phyloP scores from a whole-genome alignment of 2,329 filamentous ascomycete genomes.

The Alternaria postmessia region DNA sequence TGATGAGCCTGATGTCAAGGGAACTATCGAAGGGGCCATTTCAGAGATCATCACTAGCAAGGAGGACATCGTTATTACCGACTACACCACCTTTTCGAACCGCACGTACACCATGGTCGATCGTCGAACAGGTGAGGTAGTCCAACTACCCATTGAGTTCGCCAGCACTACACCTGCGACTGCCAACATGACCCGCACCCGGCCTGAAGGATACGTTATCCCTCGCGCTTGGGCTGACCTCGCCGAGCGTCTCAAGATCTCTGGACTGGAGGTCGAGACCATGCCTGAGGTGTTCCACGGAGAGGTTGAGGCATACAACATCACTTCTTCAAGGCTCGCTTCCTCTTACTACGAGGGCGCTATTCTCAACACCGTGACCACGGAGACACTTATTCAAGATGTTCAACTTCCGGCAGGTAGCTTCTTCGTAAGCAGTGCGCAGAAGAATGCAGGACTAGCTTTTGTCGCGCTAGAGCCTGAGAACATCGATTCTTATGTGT shows the following conservation, averaged over 20 bases:
- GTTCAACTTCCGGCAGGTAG: slow-evolving; percentile 44
- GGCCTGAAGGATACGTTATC: slow-evolving; percentile 49
- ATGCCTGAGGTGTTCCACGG: slow-evolving; percentile 38
- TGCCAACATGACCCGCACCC: slow-evolving; percentile 45
- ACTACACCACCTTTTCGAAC: slow-evolving; percentile 36
- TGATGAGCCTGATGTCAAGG: slow-evolving; percentile 37
- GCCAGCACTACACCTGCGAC: slow-evolving; percentile 46
- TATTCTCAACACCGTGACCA: slow-evolving; percentile 45
- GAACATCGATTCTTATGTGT: slow-evolving; percentile 49
- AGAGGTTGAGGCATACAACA: slow-evolving; percentile 46
- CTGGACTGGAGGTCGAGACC: slow-evolving; percentile 46
- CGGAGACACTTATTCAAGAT: slow-evolving; percentile 31
- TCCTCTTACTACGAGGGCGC: slow-evolving; percentile 46
- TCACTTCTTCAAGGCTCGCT: slow-evolving; percentile 40
- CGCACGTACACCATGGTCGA: slow-evolving; percentile 49
- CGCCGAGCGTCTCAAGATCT: slow-evolving; percentile 41
- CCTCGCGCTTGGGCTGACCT: slow-evolving; percentile 48
- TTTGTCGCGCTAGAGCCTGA: slow-evolving; percentile 52
- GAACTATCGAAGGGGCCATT: slow-evolving; percentile 41
- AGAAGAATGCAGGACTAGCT: slow-evolving; percentile 50
- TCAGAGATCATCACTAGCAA: slow-evolving; percentile 33
- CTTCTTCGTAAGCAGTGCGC: slow-evolving; percentile 44
- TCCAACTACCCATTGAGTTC: slow-evolving; percentile 47
- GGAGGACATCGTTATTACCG: slow-evolving; percentile 44
- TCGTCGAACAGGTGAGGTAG: slow-evolving; percentile 38